Evolutionary conservation across 2,329 filamentous ascomycete species (phyloP).

Genomic region (Alternaria gaisen): DNA sequence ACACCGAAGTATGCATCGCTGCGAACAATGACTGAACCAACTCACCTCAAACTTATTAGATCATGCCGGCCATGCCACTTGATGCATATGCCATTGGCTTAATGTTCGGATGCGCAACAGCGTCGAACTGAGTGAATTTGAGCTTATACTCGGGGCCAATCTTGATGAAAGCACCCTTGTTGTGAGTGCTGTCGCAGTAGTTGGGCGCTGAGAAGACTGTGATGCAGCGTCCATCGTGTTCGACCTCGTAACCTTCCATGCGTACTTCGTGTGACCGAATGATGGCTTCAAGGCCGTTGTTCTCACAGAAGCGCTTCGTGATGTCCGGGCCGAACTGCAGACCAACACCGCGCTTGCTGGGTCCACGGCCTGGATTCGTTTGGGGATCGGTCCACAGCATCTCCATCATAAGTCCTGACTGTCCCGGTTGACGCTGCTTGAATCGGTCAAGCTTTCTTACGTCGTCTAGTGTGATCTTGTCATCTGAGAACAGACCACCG

Average conservation of each 20-base stretch:
- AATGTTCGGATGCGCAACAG: slow-evolving; percentile 94
- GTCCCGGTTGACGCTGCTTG: slow-evolving; percentile 89
- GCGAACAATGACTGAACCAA: slow-evolving; percentile 31
- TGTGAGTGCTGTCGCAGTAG: slow-evolving; percentile 98
- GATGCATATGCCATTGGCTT: slow-evolving; percentile 92
- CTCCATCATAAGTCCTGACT: slow-evolving; percentile 98
- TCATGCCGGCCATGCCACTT: slow-evolving; percentile 79
- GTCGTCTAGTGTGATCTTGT: slow-evolving; percentile 89
- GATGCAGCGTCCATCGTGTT: slow-evolving; percentile 94
- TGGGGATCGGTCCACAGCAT: slow-evolving; percentile 99
- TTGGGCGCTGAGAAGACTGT: slow-evolving; percentile 98
- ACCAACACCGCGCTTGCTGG: slow-evolving; percentile 95
- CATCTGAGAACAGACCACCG: slow-evolving; percentile 94
- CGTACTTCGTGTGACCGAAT: slow-evolving; percentile 98
- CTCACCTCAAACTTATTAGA: slow-evolving; percentile 57
- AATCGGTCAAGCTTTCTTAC: slow-evolving; percentile 93
- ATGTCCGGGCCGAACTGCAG: slow-evolving; percentile 97
- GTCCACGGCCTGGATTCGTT: slow-evolving; percentile 81
- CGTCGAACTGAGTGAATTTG: slow-evolving; percentile 91
- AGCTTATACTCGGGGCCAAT: slow-evolving; percentile 92
- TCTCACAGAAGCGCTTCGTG: slow-evolving; percentile 95
- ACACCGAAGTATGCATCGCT: slow-evolving; percentile 50
- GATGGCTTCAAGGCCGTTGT: slow-evolving; percentile 91
- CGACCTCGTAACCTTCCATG: slow-evolving; percentile 99
- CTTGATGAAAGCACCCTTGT: slow-evolving; percentile 98